These are phyloP conservation scores for Botryosphaeria dothidea DNA, from an alignment of 2,329 filamentous ascomycete genomes.

Conservation along the genomic window DNA sequence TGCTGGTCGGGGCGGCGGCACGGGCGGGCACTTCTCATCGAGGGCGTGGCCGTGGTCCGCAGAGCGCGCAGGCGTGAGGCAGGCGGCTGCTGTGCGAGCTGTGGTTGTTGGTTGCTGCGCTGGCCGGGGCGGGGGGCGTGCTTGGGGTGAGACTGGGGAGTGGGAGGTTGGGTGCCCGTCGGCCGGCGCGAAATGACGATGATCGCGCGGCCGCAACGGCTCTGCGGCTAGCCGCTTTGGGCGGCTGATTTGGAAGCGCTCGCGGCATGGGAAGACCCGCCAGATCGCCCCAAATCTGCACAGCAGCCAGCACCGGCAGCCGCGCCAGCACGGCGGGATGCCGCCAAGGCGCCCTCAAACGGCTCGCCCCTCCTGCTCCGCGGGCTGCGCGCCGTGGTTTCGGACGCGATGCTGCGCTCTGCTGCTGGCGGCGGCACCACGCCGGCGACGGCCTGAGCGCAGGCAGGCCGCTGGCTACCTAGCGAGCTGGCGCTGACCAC, in stretches of 20 bases:
- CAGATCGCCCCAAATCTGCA: constrained; percentile 16
- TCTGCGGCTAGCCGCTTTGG: constrained; percentile 2
- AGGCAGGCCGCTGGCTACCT: neutral
- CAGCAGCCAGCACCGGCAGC: constrained; percentile 15
- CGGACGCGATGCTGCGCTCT: constrained; percentile 13
- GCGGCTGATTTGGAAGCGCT: constrained; percentile 13
- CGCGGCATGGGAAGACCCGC: constrained; percentile 15
- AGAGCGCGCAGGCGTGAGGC: neutral
- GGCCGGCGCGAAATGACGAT: constrained; percentile 12
- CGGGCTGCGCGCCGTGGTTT: constrained; percentile 14
- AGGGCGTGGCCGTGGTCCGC: too few relatives aligned
- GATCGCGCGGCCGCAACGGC: constrained; percentile 8
- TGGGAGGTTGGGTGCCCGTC: neutral
- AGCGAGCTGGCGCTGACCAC: neutral
- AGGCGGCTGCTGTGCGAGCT: constrained; percentile 14
- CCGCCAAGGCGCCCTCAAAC: constrained; percentile 15
- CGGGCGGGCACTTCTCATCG: too few relatives aligned
- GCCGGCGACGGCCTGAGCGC: neutral
- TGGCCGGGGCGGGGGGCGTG: neutral
- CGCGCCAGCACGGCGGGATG: constrained; percentile 7
- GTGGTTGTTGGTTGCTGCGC: constrained; percentile 5
- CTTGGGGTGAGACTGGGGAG: neutral
- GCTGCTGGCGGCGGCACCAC: too few relatives aligned
- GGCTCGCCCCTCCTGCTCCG: constrained; percentile 11
- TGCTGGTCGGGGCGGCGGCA: constrained; percentile 1